phyloP scores from a whole-genome alignment of 805 yeast species.

The Teunomyces funiuensis region DNA sequence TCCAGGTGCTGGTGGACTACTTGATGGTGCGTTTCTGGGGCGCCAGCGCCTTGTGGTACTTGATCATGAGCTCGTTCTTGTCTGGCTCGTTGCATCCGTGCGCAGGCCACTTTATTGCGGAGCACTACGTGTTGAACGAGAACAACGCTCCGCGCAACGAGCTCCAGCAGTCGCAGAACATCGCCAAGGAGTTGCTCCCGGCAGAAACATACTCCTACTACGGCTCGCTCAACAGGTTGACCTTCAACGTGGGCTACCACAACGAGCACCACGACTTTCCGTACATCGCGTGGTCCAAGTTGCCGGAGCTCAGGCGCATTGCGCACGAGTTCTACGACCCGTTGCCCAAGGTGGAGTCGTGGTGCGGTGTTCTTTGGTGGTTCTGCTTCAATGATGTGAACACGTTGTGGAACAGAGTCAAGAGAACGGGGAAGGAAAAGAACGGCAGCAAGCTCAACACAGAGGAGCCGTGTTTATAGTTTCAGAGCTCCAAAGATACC shows the following conservation, averaged over 20 bases:
- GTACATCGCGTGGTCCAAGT: constrained; percentile 83
- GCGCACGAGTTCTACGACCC: constrained; percentile 83
- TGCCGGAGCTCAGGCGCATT: constrained; percentile 60
- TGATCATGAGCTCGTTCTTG: constrained; percentile 73
- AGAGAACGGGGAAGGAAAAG: constrained; percentile 49
- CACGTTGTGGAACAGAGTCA: constrained; percentile 77
- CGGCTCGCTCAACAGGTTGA: constrained; percentile 71
- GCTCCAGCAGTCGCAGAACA: constrained; percentile 18
- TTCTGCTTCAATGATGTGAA: constrained; percentile 70
- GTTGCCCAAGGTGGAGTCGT: constrained; percentile 71
- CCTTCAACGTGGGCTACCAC: constrained; percentile 94
- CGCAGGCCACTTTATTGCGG: constrained; percentile 96
- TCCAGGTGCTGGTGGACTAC: constrained; percentile 60
- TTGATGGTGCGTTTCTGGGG: constrained; percentile 64
- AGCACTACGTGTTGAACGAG: constrained; percentile 71
- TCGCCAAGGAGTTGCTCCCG: constrained; percentile 43
- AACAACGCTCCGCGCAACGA: constrained; percentile 45
- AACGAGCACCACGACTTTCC: constrained; percentile 97
- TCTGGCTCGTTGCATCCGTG: constrained; percentile 94
- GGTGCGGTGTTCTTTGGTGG: constrained; percentile 75
- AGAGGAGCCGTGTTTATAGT: background rate
- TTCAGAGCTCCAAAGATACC: no score
- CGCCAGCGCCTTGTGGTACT: constrained; percentile 59
- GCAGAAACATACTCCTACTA: constrained; percentile 87
- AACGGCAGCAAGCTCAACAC: constrained; percentile 28